phyloP scores from a whole-genome alignment of 345 rosid species.

The Rhizophora mangle region DNA sequence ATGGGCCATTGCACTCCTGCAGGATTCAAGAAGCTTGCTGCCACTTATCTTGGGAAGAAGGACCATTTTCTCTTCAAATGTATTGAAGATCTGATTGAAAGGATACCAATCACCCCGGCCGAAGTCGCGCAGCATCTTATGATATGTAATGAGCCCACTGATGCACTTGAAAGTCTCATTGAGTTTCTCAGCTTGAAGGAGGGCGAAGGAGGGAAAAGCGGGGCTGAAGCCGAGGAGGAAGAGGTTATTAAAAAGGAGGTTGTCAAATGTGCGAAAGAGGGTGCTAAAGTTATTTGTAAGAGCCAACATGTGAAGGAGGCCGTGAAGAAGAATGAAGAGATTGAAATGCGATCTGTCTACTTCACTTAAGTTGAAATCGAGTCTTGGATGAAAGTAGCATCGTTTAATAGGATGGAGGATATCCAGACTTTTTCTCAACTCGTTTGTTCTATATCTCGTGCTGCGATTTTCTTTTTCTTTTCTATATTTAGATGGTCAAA shows the following conservation, averaged over 20 bases:
- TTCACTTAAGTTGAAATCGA: not conserved
- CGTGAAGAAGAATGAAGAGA: not conserved
- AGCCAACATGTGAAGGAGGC: not conserved
- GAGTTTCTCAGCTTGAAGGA: constrained; percentile 10
- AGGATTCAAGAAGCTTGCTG: constrained; percentile 17
- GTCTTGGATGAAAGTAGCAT: too few relatives aligned
- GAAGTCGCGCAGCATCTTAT: constrained; percentile 26
- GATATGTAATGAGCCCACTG: constrained; percentile 9
- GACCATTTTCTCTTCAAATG: constrained; percentile 18
- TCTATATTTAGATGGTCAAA: too few relatives aligned
- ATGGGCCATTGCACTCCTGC: constrained; percentile 23
- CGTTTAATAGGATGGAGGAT: too few relatives aligned
- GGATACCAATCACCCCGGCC: constrained; percentile 14
- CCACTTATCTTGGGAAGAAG: constrained; percentile 18
- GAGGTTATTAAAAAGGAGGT: constrained; percentile 15
- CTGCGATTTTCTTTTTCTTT: too few relatives aligned
- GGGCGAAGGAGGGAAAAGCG: not conserved
- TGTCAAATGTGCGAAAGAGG: constrained; percentile 1
- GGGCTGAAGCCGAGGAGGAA: not conserved
- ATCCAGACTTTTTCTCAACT: too few relatives aligned
- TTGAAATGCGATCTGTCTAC: not conserved
- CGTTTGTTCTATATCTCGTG: too few relatives aligned
- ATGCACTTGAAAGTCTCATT: constrained; percentile 19
- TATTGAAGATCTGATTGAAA: constrained; percentile 17
- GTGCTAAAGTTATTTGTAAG: not conserved